phyloP scores from a whole-genome alignment of 1,139 yeast species.

The Lodderomyces orthopsilosis region DNA sequence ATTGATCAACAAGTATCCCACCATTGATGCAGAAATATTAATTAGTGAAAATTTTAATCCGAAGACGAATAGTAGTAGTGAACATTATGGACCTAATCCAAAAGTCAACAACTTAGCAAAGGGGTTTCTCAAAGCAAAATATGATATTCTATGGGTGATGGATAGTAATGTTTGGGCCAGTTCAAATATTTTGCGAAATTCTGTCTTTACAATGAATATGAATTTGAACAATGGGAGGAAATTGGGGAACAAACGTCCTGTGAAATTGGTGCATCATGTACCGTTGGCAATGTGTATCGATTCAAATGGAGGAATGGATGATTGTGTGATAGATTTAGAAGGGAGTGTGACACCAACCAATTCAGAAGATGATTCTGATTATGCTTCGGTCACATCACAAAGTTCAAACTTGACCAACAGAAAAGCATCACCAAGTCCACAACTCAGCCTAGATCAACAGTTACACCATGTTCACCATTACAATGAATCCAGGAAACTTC shows the following conservation, averaged over 20 bases:
- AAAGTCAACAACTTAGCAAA: constrained; percentile 82
- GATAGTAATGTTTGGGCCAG: constrained; percentile 86
- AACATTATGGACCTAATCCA: constrained; percentile 81
- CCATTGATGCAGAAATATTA: constrained; percentile 57
- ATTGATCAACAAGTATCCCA: constrained; percentile 54
- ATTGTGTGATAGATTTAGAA: constrained; percentile 18
- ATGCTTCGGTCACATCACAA: constrained; percentile 5
- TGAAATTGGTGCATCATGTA: constrained; percentile 76
- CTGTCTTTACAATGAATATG: constrained; percentile 52
- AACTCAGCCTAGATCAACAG: constrained; percentile 2
- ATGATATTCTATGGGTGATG: constrained; percentile 82
- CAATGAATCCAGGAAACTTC: constrained; percentile 19
- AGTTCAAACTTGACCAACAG: constrained; percentile 11
- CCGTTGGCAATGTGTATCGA: constrained; percentile 57
- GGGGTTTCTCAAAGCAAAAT: constrained; percentile 65
- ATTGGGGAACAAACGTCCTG: constrained; percentile 31
- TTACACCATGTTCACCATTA: constrained; percentile 11
- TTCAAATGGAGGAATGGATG: constrained; percentile 3
- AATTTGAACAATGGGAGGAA: constrained; percentile 49
- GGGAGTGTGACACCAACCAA: constrained; percentile 19
- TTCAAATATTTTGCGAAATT: constrained; percentile 62
- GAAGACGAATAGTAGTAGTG: constrained; percentile 23
- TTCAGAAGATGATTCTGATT: constrained; percentile 10
- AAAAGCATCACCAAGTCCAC: constrained; percentile 7
- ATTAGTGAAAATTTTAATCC: constrained; percentile 41